Percentiles rank a stretch among this genome's conserved stretches.
phyloP scores from a whole-genome alignment of 306 rosid genomes.

The Vachellia collinsii region DNA sequence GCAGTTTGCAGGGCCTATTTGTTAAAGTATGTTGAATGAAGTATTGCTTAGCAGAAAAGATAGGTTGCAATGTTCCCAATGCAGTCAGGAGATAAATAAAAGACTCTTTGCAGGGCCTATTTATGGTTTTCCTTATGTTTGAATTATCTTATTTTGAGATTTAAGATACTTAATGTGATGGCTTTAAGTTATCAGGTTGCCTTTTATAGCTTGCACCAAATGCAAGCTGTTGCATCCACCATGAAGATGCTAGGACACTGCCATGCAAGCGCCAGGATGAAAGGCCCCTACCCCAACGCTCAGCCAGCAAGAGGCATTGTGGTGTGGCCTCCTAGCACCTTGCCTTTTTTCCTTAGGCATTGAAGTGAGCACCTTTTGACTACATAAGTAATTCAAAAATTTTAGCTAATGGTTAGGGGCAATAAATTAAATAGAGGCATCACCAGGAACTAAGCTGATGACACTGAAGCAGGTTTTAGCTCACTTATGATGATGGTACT shows the following conservation, averaged over 20 bases:
- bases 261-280: background rate
- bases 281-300: background rate
- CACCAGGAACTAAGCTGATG: background rate
- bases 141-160: background rate
- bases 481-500: background rate
- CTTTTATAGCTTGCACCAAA: background rate
- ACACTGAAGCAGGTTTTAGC: background rate
- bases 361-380: background rate
- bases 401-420: constrained; percentile 6
- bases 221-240: background rate
- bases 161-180: background rate
- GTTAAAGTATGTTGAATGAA: background rate
- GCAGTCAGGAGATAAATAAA: background rate
- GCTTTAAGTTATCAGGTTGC: background rate
- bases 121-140: background rate
- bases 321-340: background rate
- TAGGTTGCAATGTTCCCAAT: background rate
- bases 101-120: no score
- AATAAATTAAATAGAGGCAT: background rate
- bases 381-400: background rate
- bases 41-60: background rate
- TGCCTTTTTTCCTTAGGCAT: background rate
- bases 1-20: background rate
- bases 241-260: background rate
- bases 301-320: background rate